phyloP scores from a whole-genome alignment of 1,284 basidiomycete genomes.

The Inonotus obliquus region DNA sequence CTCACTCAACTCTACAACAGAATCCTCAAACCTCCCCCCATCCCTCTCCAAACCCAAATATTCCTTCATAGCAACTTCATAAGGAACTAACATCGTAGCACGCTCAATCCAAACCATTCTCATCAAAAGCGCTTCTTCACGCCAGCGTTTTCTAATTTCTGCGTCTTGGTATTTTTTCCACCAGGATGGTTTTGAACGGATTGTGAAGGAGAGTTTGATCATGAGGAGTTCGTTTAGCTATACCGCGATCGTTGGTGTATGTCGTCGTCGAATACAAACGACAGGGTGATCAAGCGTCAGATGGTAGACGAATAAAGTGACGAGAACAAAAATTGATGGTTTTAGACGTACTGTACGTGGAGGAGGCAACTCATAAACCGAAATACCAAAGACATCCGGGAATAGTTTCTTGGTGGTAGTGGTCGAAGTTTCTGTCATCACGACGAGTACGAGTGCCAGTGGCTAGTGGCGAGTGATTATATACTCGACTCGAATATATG shows the following conservation, averaged over 20 bases:
- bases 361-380: background rate
- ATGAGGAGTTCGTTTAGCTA: slow-evolving; percentile 49
- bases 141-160: slow-evolving; percentile 31
- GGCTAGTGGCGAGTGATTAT: too few relatives aligned
- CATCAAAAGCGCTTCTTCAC: slow-evolving; percentile 26
- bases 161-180: slow-evolving; percentile 32
- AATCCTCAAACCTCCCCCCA: background rate
- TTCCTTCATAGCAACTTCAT: background rate
- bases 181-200: slow-evolving; percentile 40
- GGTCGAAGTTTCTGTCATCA: too few relatives aligned
- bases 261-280: too few relatives aligned
- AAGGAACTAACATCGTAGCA: background rate
- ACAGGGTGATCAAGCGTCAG: background rate
- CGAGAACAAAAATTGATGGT: background rate
- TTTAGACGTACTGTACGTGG: background rate
- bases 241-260: too few relatives aligned
- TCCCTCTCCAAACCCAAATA: background rate
- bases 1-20: background rate
- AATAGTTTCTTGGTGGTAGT: background rate
- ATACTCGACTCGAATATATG: too few relatives aligned
- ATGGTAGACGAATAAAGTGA: too few relatives aligned
- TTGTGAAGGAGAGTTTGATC: slow-evolving; percentile 40
- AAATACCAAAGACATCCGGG: background rate
- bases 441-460: too few relatives aligned
- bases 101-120: slow-evolving; percentile 27